These are phyloP conservation scores for Aspergillus nomiae DNA, from an alignment of 2,329 filamentous ascomycete species.

Conservation along the genomic window DNA sequence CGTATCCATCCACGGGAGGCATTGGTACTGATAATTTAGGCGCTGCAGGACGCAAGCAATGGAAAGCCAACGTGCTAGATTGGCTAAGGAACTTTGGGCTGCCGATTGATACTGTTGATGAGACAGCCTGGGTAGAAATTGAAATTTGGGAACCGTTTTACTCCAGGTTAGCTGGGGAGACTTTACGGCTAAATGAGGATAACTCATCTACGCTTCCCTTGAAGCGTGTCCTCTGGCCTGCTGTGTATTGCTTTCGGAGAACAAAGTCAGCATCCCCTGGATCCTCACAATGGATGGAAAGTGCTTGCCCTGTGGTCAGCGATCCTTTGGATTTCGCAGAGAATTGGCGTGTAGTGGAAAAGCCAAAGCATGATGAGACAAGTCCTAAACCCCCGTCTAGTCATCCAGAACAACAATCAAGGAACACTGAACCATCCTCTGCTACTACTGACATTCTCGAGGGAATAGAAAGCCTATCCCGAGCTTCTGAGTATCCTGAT, in stretches of 20 bases:
- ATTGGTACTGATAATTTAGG: slow-evolving; percentile 14
- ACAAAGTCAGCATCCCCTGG: slow-evolving; percentile 22
- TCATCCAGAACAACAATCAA: slow-evolving; percentile 26
- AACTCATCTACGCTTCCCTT: slow-evolving; percentile 33
- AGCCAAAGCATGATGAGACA: slow-evolving; percentile 23
- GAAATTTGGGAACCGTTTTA: slow-evolving; percentile 45
- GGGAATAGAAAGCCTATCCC: slow-evolving; percentile 41
- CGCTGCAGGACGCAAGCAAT: slow-evolving; percentile 29
- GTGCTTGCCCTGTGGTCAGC: slow-evolving; percentile 20
- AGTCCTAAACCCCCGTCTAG: slow-evolving; percentile 15
- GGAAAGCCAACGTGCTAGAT: slow-evolving; percentile 39
- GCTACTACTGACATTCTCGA: slow-evolving; percentile 30
- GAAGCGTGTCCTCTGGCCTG: slow-evolving; percentile 49
- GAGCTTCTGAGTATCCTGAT: slow-evolving; percentile 42
- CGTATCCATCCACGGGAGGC: slow-evolving; percentile 13
- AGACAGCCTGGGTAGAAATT: slow-evolving; percentile 43
- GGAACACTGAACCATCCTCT: slow-evolving; percentile 27
- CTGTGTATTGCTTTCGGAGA: slow-evolving; percentile 45
- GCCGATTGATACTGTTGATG: slow-evolving; percentile 29
- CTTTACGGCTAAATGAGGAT: slow-evolving; percentile 30
- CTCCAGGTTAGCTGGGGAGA: slow-evolving; percentile 37
- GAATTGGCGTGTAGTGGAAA: slow-evolving; percentile 39
- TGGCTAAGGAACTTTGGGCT: slow-evolving; percentile 43
- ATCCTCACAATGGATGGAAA: slow-evolving; percentile 20
- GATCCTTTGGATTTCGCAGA: slow-evolving; percentile 48